Conservation (phyloP, 2,329 filamentous ascomycete species). For the Aspergillus cejpii region DNA sequence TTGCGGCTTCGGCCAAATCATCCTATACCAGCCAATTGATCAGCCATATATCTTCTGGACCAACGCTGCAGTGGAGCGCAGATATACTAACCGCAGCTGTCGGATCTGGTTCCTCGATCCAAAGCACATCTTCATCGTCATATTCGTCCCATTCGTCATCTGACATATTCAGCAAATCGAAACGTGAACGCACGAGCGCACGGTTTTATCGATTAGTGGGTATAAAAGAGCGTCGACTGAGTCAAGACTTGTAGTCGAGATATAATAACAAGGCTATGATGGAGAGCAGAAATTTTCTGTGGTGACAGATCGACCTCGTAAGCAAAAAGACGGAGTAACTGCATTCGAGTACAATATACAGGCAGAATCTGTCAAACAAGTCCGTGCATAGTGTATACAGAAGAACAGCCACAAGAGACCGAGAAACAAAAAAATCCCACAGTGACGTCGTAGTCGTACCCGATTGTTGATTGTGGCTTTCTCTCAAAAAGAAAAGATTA, state of each 20-base stretch:
- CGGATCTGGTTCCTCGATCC: conserved; percentile 32
- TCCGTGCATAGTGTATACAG: background rate
- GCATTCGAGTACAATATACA: background rate
- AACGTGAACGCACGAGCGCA: background rate
- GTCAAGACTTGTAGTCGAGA: too few species aligned
- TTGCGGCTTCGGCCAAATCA: conserved; percentile 38
- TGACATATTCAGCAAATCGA: conserved; percentile 25
- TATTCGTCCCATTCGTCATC: conserved; percentile 36
- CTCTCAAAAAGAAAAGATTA: background rate
- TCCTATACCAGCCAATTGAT: conserved; percentile 26
- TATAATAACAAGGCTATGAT: background rate
- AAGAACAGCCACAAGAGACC: background rate
- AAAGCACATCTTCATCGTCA: conserved; percentile 32
- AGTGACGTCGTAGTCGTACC: background rate
- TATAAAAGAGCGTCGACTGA: background rate
- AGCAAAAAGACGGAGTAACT: background rate
- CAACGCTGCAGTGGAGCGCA: background rate
- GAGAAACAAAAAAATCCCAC: background rate
- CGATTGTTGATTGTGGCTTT: background rate
- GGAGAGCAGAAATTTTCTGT: background rate
- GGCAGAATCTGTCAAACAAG: background rate
- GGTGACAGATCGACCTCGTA: background rate
- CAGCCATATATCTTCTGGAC: conserved; percentile 1
- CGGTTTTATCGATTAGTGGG: background rate
- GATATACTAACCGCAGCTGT: conserved; percentile 30